Evolutionary conservation across 805 yeast genomes (phyloP), one percentile per base, ranked within the genome.

Genomic region (Candida lessepsii): DNA sequence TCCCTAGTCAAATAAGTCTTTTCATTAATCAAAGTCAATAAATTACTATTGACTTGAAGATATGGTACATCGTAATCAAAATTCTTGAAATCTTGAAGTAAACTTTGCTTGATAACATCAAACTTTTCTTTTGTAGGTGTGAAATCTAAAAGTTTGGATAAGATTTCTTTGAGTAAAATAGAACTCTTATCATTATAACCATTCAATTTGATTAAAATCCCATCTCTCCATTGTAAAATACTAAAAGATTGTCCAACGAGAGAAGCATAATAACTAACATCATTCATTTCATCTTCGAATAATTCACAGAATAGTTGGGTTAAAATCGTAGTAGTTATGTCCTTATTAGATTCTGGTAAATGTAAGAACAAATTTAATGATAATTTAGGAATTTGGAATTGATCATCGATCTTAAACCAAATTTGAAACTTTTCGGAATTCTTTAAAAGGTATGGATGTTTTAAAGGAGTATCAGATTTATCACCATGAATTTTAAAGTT

Each of bases 341-440:
- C 76, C 1, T 75, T 63, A 35, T 75, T 75, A 0, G 84, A 70
- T 9, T 74, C 68, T 1, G 96, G 95, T 29, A 80, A 63, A 46
- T 80, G 81, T 47, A 91, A 71, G 29, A 76, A 69, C 39, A 87
- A 57, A 28, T 77, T 76, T 21, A 89, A 76, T 35, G 77, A 70
- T 1, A 93, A 93, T 63, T 90, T 86, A 36, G 98, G 99, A 13
- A 86, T 85, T 70, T 84, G 79, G 56, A 91, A 86, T 37, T 82
- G 79, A 50, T 91, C 96, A 64, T 91, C 96, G 51, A 83, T 83
- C 58, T 91, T 91, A 60, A 71, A 86, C 98, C 98, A 91, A 26
- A 86, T 65, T 50, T 80, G 81, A 27, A 71, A 61, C 35, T 70
- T 70, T 10, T 72, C 61, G 33, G 73, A 70, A 33, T 75, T 70